Evolutionary conservation across 306 rosid species (phyloP).

Genomic region (Quercus parvula): DNA sequence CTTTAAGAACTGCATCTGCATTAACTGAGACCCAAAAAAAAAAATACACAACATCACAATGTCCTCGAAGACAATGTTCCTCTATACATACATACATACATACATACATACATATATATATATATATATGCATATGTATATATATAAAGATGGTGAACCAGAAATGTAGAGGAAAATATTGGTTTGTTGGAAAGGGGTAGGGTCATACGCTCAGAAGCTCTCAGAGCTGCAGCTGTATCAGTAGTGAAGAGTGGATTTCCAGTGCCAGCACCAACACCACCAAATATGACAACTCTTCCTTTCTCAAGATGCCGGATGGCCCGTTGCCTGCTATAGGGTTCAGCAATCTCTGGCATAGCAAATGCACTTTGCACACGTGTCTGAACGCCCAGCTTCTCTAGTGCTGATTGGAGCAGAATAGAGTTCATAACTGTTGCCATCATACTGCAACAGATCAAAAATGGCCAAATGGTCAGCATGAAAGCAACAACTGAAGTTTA

Average conservation of each 20-base stretch:
- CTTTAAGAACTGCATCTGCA: conserved; percentile 59
- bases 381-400: conserved; percentile 65
- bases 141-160: too few relatives aligned
- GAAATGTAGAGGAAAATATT: neutral
- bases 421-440: conserved; percentile 71
- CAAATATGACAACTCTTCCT: conserved; percentile 71
- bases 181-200: neutral
- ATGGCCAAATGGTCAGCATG: conserved; percentile 13
- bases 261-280: conserved; percentile 54
- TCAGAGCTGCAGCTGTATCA: conserved; percentile 55
- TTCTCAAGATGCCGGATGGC: conserved; percentile 75
- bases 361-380: conserved; percentile 52
- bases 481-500: neutral
- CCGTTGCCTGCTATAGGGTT: conserved; percentile 58
- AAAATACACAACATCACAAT: neutral
- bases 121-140: neutral
- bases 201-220: conserved; percentile 57
- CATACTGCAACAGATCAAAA: conserved; percentile 36
- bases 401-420: conserved; percentile 56
- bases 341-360: conserved; percentile 54
- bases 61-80: neutral
- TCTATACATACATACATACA: too few relatives aligned
- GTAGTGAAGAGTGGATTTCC: conserved; percentile 56
- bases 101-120: too few relatives aligned
- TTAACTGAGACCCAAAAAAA: conserved; percentile 29